These are phyloP conservation scores for Suhomyces pyralidae DNA, from an alignment of 805 yeast genomes.

Conservation along the genomic window DNA sequence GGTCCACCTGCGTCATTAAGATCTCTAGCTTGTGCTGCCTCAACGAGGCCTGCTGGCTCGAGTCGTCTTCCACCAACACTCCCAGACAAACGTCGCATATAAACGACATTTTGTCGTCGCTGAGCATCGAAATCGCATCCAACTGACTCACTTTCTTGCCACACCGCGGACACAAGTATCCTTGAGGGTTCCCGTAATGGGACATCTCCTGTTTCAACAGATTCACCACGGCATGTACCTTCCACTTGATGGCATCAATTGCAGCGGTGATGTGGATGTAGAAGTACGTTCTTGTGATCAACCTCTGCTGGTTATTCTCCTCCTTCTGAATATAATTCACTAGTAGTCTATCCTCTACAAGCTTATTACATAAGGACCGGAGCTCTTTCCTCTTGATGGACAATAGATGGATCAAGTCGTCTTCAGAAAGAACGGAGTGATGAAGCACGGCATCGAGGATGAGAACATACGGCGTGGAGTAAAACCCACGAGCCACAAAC, in stretches of 20 bases:
- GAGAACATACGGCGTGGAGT: constrained; percentile 76
- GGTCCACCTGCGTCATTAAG: constrained; percentile 86
- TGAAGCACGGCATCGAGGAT: constrained; percentile 82
- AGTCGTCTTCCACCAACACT: constrained; percentile 80
- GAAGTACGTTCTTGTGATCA: constrained; percentile 74
- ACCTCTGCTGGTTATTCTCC: constrained; percentile 57
- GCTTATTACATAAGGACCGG: constrained; percentile 72
- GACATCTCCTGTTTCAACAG: constrained; percentile 77
- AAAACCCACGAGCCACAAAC: constrained; percentile 83
- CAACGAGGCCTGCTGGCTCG: constrained; percentile 73
- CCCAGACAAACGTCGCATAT: constrained; percentile 82
- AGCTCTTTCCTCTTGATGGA: constrained; percentile 86
- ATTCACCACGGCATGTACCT: constrained; percentile 82
- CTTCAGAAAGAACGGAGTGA: constrained; percentile 90
- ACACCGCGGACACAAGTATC: constrained; percentile 87
- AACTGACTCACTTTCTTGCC: constrained; percentile 75
- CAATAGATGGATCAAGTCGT: constrained; percentile 76
- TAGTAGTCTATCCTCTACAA: constrained; percentile 81
- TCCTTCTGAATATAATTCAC: constrained; percentile 70
- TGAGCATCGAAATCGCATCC: constrained; percentile 80
- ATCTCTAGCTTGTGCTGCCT: constrained; percentile 79
- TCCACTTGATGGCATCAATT: constrained; percentile 95
- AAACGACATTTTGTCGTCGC: constrained; percentile 78
- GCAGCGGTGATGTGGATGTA: constrained; percentile 90
- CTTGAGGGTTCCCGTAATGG: constrained; percentile 86